A percentile compares a stretch with the other conserved stretches of the same genome.
phyloP scores from a whole-genome alignment of 2,329 filamentous ascomycete genomes.

The Blumeria hordei region DNA sequence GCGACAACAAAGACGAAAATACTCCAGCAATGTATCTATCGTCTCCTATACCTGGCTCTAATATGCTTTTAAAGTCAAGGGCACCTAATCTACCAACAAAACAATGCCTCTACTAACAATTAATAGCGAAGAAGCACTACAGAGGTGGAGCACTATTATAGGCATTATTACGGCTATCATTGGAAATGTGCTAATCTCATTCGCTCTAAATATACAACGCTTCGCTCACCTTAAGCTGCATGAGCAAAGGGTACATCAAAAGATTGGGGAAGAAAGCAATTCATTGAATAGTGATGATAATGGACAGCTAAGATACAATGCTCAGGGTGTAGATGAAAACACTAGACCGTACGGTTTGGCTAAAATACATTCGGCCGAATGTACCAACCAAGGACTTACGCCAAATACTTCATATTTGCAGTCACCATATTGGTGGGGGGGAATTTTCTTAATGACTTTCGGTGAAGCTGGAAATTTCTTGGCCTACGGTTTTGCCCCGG shows the following conservation, averaged over 20 bases:
- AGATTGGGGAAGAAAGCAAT: constrained; percentile 27
- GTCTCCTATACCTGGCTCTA: neutral
- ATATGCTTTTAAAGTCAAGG: neutral
- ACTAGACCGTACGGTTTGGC: constrained; percentile 10
- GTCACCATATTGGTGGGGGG: constrained; percentile 90
- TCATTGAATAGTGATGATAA: constrained; percentile 20
- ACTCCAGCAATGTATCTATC: neutral
- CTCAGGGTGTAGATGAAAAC: constrained; percentile 19
- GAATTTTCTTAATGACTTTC: constrained; percentile 74
- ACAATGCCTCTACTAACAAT: neutral
- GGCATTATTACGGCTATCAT: constrained; percentile 82
- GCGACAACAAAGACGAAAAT: too few species aligned
- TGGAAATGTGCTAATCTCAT: constrained; percentile 81
- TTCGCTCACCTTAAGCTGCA: constrained; percentile 80
- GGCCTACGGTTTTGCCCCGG: constrained; percentile 90
- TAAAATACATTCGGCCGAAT: constrained; percentile 17
- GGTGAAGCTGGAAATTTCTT: constrained; percentile 93
- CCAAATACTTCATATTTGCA: constrained; percentile 47
- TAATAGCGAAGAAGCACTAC: constrained; percentile 24
- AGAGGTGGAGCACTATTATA: constrained; percentile 77
- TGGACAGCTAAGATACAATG: constrained; percentile 5
- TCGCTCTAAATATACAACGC: constrained; percentile 87
- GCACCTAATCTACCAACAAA: neutral
- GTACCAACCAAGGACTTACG: constrained; percentile 15
- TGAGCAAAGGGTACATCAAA: constrained; percentile 36